phyloP scores from a whole-genome alignment of 805 yeast species.

The Ogataea methanolica region DNA sequence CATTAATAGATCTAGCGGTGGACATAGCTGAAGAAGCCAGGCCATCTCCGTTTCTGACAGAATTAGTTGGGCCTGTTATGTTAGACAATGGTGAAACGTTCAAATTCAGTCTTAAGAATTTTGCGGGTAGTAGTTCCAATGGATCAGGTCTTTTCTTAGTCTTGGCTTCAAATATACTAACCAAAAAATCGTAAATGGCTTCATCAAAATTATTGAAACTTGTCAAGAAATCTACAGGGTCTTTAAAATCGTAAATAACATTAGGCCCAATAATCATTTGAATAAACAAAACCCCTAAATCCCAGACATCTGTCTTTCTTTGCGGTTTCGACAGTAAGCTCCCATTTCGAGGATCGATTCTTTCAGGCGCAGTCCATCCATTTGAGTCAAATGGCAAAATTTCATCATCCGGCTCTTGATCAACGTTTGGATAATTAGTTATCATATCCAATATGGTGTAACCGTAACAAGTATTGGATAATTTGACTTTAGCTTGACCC shows the following conservation, averaged over 20 bases:
- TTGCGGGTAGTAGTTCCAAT: slow-evolving; percentile 76
- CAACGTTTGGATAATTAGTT: slow-evolving; percentile 27
- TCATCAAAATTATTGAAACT: slow-evolving; percentile 36
- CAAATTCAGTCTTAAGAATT: slow-evolving; percentile 75
- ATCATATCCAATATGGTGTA: slow-evolving; percentile 39
- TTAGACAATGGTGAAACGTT: slow-evolving; percentile 27
- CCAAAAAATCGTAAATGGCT: slow-evolving; percentile 61
- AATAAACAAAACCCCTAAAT: slow-evolving; percentile 73
- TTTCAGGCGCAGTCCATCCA: slow-evolving; percentile 82
- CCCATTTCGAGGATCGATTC: slow-evolving; percentile 26
- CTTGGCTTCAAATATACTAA: slow-evolving; percentile 58
- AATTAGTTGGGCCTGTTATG: neutral
- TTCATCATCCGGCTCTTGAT: slow-evolving; percentile 17
- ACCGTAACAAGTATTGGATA: slow-evolving; percentile 59
- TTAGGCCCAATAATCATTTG: slow-evolving; percentile 61
- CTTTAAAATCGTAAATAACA: slow-evolving; percentile 46
- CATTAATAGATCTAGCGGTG: slow-evolving; percentile 6
- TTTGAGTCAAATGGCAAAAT: slow-evolving; percentile 25
- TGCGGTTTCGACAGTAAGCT: slow-evolving; percentile 44
- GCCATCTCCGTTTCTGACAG: neutral
- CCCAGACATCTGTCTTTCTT: slow-evolving; percentile 91
- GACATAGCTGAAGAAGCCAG: neutral
- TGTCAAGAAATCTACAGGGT: slow-evolving; percentile 61
- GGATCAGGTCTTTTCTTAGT: slow-evolving; percentile 76
- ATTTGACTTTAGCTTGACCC: slow-evolving; percentile 53